These are phyloP conservation scores for Secale cereale DNA, from an alignment of 176 grass and related monocot species.

Conservation along the genomic window DNA sequence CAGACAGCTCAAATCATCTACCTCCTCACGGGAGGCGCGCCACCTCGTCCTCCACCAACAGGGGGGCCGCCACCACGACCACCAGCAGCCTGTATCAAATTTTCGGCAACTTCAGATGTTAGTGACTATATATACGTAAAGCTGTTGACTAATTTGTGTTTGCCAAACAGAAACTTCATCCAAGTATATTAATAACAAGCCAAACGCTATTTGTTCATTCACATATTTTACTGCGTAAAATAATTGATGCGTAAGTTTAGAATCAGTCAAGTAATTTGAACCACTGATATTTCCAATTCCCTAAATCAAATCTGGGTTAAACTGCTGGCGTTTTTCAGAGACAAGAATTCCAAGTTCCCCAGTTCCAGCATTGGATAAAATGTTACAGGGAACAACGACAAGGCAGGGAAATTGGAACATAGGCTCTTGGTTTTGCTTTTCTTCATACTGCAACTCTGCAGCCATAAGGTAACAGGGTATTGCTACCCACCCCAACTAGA, in stretches of 20 bases:
- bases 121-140: background rate
- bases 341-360: background rate
- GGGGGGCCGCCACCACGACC: slow-evolving; percentile 37
- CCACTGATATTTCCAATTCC: background rate
- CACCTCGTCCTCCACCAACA: slow-evolving; percentile 24
- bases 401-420: background rate
- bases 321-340: background rate
- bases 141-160: too few relatives aligned
- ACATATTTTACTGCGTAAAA: too few relatives aligned
- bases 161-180: background rate
- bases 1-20: slow-evolving; percentile 14
- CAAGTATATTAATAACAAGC: too few relatives aligned
- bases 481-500: background rate
- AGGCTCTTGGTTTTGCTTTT: background rate
- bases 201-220: too few relatives aligned
- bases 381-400: background rate
- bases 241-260: background rate
- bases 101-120: background rate
- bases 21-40: slow-evolving; percentile 42
- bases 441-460: background rate
- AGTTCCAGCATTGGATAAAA: background rate
- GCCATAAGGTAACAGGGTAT: background rate
- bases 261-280: background rate
- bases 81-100: slow-evolving; percentile 26
- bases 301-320: background rate